phyloP scores from a whole-genome alignment of 495 filamentous ascomycete species.

The Tuber indicum region DNA sequence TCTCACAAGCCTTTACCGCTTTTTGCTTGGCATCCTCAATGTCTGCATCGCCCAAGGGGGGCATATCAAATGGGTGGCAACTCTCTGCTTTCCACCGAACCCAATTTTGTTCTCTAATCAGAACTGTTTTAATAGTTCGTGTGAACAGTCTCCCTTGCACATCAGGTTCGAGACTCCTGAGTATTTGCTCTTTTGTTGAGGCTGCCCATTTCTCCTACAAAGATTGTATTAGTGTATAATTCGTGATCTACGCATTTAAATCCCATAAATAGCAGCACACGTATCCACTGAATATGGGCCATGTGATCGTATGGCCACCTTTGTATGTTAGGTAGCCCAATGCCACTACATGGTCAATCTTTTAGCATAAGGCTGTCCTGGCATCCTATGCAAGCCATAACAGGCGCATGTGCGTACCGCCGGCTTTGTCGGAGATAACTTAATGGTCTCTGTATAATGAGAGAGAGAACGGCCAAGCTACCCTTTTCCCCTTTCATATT shows the following conservation, averaged over 20 bases:
- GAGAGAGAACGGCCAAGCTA: neutral
- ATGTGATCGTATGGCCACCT: neutral
- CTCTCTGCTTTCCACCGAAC: slow-evolving; percentile 94
- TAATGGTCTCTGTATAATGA: neutral
- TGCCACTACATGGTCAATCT: neutral
- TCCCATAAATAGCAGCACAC: neutral
- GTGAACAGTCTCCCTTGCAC: slow-evolving; percentile 85
- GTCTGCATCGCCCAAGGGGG: slow-evolving; percentile 58
- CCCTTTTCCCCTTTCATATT: slow-evolving; percentile 12
- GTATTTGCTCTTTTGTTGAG: slow-evolving; percentile 65
- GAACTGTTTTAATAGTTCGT: slow-evolving; percentile 89
- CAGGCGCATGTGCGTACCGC: neutral
- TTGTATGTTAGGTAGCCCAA: neutral
- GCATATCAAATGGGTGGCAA: slow-evolving; percentile 75
- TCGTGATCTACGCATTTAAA: neutral
- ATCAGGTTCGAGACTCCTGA: slow-evolving; percentile 68
- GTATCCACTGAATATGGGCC: neutral
- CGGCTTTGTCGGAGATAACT: neutral
- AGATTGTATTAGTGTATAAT: slow-evolving; percentile 6
- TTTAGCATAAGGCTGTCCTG: neutral
- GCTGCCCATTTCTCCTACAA: slow-evolving; percentile 64
- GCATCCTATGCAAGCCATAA: neutral
- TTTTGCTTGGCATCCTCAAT: slow-evolving; percentile 60
- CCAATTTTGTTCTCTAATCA: slow-evolving; percentile 96
- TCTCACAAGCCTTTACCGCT: slow-evolving; percentile 58